Evolutionary conservation across 164 flowering plant species (phyloP).

Genomic region (Platanus orientalis): DNA sequence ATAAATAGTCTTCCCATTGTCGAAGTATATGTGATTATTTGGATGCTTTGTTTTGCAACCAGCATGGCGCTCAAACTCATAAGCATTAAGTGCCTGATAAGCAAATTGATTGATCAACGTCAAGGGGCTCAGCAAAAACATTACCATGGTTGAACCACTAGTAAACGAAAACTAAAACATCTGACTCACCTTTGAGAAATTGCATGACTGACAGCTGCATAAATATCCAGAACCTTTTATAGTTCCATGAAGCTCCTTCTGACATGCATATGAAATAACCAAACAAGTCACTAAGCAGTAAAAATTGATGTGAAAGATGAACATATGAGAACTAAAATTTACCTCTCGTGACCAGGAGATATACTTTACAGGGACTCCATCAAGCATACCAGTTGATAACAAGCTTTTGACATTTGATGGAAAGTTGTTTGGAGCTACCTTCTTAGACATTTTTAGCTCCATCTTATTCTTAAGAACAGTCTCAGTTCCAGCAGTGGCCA

Average conservation of each 20-base stretch:
- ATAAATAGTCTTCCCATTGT: slow-evolving; percentile 75
- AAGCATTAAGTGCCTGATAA: slow-evolving; percentile 57
- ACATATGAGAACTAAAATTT: background rate
- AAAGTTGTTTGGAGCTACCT: slow-evolving; percentile 55
- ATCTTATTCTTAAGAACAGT: slow-evolving; percentile 29
- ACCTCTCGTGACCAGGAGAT: slow-evolving; percentile 61
- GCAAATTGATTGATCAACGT: slow-evolving; percentile 4
- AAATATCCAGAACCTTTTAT: slow-evolving; percentile 76
- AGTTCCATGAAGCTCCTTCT: slow-evolving; percentile 56
- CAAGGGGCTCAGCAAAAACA: background rate
- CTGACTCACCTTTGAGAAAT: slow-evolving; percentile 45
- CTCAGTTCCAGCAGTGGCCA: slow-evolving; percentile 20
- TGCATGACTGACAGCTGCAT: slow-evolving; percentile 66
- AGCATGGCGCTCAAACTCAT: slow-evolving; percentile 77
- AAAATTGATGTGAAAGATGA: background rate
- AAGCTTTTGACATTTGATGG: slow-evolving; percentile 65
- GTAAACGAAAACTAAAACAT: background rate
- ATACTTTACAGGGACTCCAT: slow-evolving; percentile 71
- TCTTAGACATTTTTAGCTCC: slow-evolving; percentile 38
- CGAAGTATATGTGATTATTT: slow-evolving; percentile 75
- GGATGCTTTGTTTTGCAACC: slow-evolving; percentile 80
- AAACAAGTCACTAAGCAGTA: background rate
- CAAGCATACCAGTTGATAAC: slow-evolving; percentile 71
- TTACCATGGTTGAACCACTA: background rate
- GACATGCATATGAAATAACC: slow-evolving; percentile 8